These are phyloP conservation scores for Aspergillus novoparasiticus DNA, from an alignment of 2,329 filamentous ascomycete species.

Conservation along the genomic window DNA sequence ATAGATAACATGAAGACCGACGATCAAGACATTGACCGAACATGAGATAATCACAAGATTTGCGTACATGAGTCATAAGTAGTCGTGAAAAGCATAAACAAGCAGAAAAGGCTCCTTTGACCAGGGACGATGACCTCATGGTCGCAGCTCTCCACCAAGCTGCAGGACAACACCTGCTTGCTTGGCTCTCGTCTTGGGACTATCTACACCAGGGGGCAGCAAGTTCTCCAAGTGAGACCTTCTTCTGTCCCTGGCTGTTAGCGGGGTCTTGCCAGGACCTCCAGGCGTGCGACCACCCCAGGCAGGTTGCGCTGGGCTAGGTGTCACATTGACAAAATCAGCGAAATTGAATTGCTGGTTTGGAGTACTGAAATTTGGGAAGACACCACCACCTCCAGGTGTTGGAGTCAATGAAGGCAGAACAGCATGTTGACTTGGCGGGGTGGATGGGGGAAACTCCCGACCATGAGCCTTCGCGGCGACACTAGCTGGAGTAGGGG, in stretches of 20 bases:
- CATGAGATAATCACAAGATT: slow-evolving; percentile 21
- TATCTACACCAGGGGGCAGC: slow-evolving; percentile 56
- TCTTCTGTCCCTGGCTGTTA: slow-evolving; percentile 68
- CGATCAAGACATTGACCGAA: slow-evolving; percentile 21
- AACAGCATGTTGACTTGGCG: slow-evolving; percentile 64
- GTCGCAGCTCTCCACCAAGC: slow-evolving; percentile 65
- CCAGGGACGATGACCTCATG: slow-evolving; percentile 33
- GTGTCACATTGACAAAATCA: slow-evolving; percentile 97
- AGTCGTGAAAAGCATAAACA: slow-evolving; percentile 26
- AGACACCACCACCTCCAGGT: slow-evolving; percentile 69
- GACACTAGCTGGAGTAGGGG: slow-evolving; percentile 78
- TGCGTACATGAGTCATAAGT: slow-evolving; percentile 25
- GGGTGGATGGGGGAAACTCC: slow-evolving; percentile 70
- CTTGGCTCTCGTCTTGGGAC: slow-evolving; percentile 44
- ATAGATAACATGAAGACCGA: slow-evolving; percentile 7
- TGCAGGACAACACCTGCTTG: slow-evolving; percentile 63
- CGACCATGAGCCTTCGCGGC: slow-evolving; percentile 49
- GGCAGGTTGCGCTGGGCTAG: slow-evolving; percentile 85
- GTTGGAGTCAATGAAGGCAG: slow-evolving; percentile 57
- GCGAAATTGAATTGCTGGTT: slow-evolving; percentile 88
- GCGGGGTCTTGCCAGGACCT: slow-evolving; percentile 65
- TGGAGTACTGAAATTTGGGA: slow-evolving; percentile 76
- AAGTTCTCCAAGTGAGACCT: slow-evolving; percentile 81
- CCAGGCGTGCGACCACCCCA: slow-evolving; percentile 67
- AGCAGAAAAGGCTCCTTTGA: slow-evolving; percentile 8